Evolutionary conservation across 805 yeast species (phyloP).

Genomic region (Candida railenensis): DNA sequence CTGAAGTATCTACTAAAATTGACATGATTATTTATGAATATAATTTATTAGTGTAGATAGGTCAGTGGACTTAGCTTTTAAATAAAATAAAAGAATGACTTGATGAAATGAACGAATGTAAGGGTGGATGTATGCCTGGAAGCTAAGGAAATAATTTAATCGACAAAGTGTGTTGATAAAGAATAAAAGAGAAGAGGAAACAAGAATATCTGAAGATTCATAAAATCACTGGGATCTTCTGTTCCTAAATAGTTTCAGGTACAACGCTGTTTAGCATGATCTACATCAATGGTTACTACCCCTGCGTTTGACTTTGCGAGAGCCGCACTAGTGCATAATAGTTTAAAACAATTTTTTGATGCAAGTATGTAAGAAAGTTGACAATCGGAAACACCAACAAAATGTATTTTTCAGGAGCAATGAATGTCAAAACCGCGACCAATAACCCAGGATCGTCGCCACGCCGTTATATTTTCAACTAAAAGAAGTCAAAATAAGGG

Average conservation of each 20-base stretch:
- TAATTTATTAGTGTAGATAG: no score
- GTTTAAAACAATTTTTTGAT: neutral
- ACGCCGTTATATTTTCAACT: no score
- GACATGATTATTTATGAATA: no score
- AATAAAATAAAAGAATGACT: neutral
- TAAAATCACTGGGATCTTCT: neutral
- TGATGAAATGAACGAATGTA: neutral
- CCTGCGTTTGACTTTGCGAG: neutral
- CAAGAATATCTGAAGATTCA: no score
- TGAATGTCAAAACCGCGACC: no score
- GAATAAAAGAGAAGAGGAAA: no score
- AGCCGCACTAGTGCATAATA: neutral
- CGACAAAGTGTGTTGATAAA: neutral
- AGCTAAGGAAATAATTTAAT: neutral
- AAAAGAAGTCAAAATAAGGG: no score
- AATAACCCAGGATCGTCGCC: no score
- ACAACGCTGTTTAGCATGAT: neutral
- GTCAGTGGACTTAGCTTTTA: no score
- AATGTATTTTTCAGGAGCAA: no score
- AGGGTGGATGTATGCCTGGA: no score
- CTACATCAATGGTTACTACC: neutral
- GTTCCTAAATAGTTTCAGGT: neutral
- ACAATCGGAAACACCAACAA: neutral
- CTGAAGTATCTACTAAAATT: conserved; percentile 2
- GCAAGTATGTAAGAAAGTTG: neutral